Evolutionary conservation across 1,284 basidiomycete species (phyloP), one percentile per base, ranked within the genome.

Genomic region (Cryptococcus sp.): DNA sequence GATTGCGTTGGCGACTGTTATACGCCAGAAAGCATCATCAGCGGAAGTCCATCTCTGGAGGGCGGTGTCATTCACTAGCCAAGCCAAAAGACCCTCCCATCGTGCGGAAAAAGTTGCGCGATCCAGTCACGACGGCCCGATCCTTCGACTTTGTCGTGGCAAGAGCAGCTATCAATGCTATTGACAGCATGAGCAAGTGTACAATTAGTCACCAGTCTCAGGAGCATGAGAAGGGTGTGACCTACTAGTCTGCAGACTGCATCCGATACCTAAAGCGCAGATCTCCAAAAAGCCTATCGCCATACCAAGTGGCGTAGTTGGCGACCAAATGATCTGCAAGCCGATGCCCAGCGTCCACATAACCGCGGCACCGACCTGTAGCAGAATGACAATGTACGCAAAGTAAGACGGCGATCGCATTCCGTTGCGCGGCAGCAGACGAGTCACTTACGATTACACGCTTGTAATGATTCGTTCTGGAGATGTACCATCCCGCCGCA

Each of bases 71-170:
- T 61, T 55, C 46, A 64, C 64, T 54, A 22, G 69, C 67, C 19
- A 69, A 59, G 5, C 68, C 68, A 47, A 69, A 68, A 16, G 69
- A 58, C 5, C 64, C 68, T 19, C 69, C 69, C 58, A 71, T 65
- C 3, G 68, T 67, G 5, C 69, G 62, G 61, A 71, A 69, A 56
- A 71, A 71, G 55, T 69, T 69, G 5, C 69, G 61, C 10, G 58
- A 55, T 0, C 65, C 57, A 38, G 69, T 71, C 19, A 71, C 66
- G 25, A 71, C 68, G 4, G 69, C 69, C 16, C 69, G 62, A 54
- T 71, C 67, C 39, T 55, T 62, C 25, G 58, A 58, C 13, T 60
- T 53, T 2, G 67, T 62, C 8, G 60, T 62, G 13, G 64, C 62
- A 10, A 71, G 53, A n/a, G 61, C 62, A 19, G 68, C 69, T 19